A percentile compares a stretch with the other conserved stretches of the same genome.
Conservation (phyloP, 371 early-diverging fungal genomes). For the Syncephalastrum sp. region DNA sequence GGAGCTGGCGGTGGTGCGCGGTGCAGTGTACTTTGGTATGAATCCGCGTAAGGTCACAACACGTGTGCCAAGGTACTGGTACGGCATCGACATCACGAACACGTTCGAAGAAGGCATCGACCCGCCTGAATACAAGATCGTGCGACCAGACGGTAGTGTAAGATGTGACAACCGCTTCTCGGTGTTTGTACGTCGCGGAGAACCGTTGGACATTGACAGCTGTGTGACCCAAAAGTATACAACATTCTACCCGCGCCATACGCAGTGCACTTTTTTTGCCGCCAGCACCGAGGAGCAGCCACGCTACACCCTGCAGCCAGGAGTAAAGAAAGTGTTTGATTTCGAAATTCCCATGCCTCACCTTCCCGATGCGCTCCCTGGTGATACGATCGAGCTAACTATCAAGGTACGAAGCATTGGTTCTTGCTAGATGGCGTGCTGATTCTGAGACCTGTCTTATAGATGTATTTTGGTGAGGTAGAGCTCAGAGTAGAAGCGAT, state of each 20-base stretch:
- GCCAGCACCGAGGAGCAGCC: conserved; percentile 54
- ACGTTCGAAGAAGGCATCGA: conserved; percentile 38
- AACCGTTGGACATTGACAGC: conserved; percentile 48
- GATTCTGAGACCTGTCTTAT: background rate
- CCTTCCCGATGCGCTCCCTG: conserved; percentile 36
- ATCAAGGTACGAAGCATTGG: conserved; percentile 26
- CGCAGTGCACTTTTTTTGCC: conserved; percentile 56
- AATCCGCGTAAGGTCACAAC: conserved; percentile 42
- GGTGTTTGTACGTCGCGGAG: conserved; percentile 42
- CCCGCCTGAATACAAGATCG: conserved; percentile 43
- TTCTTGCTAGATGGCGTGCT: no score
- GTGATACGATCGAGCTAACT: conserved; percentile 38
- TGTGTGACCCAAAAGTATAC: conserved; percentile 54
- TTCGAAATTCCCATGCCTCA: conserved; percentile 63
- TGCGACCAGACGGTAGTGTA: conserved; percentile 36
- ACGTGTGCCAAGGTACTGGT: conserved; percentile 46
- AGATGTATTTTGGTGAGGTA: conserved; percentile 66
- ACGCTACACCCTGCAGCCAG: conserved; percentile 50
- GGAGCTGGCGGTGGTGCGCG: conserved; percentile 49
- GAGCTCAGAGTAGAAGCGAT: conserved; percentile 62
- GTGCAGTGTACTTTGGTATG: conserved; percentile 47
- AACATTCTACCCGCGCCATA: conserved; percentile 54
- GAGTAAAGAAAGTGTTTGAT: conserved; percentile 55
- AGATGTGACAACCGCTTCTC: conserved; percentile 49
- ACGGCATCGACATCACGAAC: conserved; percentile 48